These are phyloP conservation scores for Pseudisothecium myosuroides DNA, from an alignment of 225 moss, liverwort and hornwort species.

Conservation along the genomic window DNA sequence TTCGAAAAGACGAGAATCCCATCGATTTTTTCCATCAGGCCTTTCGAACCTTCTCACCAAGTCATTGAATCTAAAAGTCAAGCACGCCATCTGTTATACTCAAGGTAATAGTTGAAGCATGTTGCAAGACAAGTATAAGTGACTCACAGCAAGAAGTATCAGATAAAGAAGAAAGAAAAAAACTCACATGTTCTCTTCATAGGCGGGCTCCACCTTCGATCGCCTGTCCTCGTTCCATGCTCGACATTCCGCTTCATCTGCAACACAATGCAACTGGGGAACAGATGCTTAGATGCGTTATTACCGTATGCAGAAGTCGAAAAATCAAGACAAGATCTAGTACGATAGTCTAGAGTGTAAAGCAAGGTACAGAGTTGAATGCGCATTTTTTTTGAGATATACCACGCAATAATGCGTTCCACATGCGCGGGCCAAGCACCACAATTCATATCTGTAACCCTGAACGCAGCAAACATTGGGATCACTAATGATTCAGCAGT, in stretches of 20 bases:
- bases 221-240: slow-evolving; percentile 69
- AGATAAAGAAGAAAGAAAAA: neutral
- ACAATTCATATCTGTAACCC: slow-evolving; percentile 98
- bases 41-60: slow-evolving; percentile 90
- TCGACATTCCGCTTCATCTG: slow-evolving; percentile 79
- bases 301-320: neutral
- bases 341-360: neutral
- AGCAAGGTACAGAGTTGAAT: neutral
- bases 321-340: slow-evolving; percentile 4
- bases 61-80: slow-evolving; percentile 69
- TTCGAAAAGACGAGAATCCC: slow-evolving; percentile 96
- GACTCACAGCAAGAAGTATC: neutral
- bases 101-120: neutral
- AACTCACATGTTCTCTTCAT: slow-evolving; percentile 67
- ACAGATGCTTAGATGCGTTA: slow-evolving; percentile 1
- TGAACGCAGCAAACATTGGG: slow-evolving; percentile 8
- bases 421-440: slow-evolving; percentile 95
- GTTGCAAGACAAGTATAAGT: neutral
- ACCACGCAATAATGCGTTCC: slow-evolving; percentile 90
- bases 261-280: slow-evolving; percentile 83
- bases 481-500: neutral
- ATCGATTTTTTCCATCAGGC: slow-evolving; percentile 90
- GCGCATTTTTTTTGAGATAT: neutral
- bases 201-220: slow-evolving; percentile 43
- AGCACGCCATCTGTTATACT: neutral